Base-by-base conservation (phyloP, 176 grass and related monocot genomes). In the Oryza coarctata region DNA sequence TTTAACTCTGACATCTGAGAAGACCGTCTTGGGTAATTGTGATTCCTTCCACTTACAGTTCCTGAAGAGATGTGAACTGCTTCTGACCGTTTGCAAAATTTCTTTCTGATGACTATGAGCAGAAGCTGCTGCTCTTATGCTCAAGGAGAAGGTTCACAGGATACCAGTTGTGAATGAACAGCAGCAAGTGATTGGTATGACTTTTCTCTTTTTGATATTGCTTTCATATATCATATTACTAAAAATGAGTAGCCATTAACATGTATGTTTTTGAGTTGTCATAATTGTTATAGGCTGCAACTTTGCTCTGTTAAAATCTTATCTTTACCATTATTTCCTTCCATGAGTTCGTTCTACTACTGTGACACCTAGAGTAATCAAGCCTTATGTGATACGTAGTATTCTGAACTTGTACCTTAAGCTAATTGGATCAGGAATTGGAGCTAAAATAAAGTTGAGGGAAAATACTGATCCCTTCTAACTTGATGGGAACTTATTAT, bases 41-140 rank as follows among this genome's bases (percentile, higher is more conserved):
- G 31, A 27, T 30, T 71, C 8, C 6, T 6, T 35, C 9, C 18
- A 45, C 1, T 1, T 15, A 36, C 60, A 55, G n/a, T 57, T 57
- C 7, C 34, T 12, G 36, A 28, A 41, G 23, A 29, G 17, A 36
- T 10, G 12, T 5, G 1, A 52, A 60, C 7, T 70, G 6, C 7
- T 82, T 39, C 4, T 36, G 35, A 36, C 35, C 35, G 7, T 38
- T 33, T 49, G 35, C 29, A 80, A 33, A 89, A 27, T 33, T 10
- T 22, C 0, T 76, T 69, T 34, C 18, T 20, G 8, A 1, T 27
- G 44, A 62, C 5, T 84, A 31, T 75, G 71, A 73, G 77, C 84
- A 98, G 95, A 94, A 22, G 95, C 95, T 86, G 90, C 92, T 29
- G 86, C 84, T 45, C 75, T 94, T 52, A 98, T 94, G 90, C 90